Evolutionary conservation across 805 yeast species (phyloP).

Genomic region (Candida qinlingensis): DNA sequence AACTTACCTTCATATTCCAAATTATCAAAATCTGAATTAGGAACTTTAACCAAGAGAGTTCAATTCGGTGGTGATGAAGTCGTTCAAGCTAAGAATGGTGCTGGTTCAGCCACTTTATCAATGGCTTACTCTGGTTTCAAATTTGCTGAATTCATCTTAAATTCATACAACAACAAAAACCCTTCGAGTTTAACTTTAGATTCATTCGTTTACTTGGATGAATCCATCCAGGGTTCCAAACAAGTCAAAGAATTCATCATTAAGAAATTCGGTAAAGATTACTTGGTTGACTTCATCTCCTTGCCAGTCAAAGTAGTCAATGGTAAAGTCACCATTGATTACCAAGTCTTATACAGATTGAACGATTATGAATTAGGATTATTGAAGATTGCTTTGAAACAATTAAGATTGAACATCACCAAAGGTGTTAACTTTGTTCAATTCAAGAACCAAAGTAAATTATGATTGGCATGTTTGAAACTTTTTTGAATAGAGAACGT

Average conservation of each 20-base stretch:
- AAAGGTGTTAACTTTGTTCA: conserved; percentile 51
- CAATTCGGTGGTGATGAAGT: conserved; percentile 98
- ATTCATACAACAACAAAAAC: conserved; percentile 5
- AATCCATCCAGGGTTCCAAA: conserved; percentile 19
- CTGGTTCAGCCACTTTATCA: conserved; percentile 90
- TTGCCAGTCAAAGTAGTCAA: conserved; percentile 54
- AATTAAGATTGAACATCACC: conserved; percentile 48
- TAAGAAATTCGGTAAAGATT: conserved; percentile 12
- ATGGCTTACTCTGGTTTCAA: conserved; percentile 94
- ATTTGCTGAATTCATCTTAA: conserved; percentile 46
- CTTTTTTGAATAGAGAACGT: too few relatives aligned
- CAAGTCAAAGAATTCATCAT: conserved; percentile 20
- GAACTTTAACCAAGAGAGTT: conserved; percentile 70
- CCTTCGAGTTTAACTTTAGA: conserved; percentile 35
- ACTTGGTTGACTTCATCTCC: conserved; percentile 44
- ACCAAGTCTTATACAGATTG: conserved; percentile 43
- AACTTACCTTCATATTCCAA: conserved; percentile 14
- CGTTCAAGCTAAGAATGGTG: conserved; percentile 90
- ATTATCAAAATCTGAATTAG: conserved; percentile 21
- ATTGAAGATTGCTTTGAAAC: conserved; percentile 48
- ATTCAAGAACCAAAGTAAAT: conserved; percentile 20
- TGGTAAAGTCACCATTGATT: conserved; percentile 55
- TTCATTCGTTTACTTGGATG: conserved; percentile 47
- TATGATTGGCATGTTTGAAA: conserved; percentile 5
- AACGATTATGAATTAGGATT: conserved; percentile 50